Conservation (phyloP, 2,329 filamentous ascomycete genomes). For the Neurospora sp. region DNA sequence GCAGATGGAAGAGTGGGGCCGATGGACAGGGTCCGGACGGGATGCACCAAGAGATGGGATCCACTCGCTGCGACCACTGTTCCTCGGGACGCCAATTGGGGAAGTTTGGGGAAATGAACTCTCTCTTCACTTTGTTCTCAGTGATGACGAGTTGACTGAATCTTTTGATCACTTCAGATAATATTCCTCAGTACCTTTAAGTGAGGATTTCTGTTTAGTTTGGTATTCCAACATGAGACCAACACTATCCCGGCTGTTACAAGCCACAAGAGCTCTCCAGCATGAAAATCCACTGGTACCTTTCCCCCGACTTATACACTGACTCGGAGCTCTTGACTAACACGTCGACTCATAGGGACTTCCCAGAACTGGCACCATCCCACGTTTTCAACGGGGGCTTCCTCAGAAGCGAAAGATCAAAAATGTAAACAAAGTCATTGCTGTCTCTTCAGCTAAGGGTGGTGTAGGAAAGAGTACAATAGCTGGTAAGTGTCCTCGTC, state of each 20-base stretch:
- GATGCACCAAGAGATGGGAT: background rate
- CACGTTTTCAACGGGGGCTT: slow-evolving; percentile 69
- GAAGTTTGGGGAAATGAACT: background rate
- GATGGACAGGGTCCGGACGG: background rate
- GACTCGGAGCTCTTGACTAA: background rate
- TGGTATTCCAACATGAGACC: too few relatives aligned
- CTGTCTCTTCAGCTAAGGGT: slow-evolving; percentile 94
- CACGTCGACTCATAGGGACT: slow-evolving; percentile 53
- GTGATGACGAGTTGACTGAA: too few relatives aligned
- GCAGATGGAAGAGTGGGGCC: slow-evolving; percentile 28
- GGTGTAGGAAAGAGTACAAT: slow-evolving; percentile 98
- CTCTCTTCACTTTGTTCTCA: background rate
- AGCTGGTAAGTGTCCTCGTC: slow-evolving; percentile 46
- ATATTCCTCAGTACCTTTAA: too few relatives aligned
- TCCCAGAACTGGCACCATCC: slow-evolving; percentile 65
- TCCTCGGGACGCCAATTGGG: background rate
- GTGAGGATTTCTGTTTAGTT: too few relatives aligned
- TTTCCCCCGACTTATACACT: slow-evolving; percentile 1
- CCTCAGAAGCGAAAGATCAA: slow-evolving; percentile 73
- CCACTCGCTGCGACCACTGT: background rate
- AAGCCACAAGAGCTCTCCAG: slow-evolving; percentile 39
- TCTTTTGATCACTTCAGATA: too few relatives aligned
- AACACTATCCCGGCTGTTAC: slow-evolving; percentile 30
- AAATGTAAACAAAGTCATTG: slow-evolving; percentile 83
- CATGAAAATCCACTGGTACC: slow-evolving; percentile 86